phyloP scores from a whole-genome alignment of 352 stramenopile species.

The Phytophthora uliginosa region DNA sequence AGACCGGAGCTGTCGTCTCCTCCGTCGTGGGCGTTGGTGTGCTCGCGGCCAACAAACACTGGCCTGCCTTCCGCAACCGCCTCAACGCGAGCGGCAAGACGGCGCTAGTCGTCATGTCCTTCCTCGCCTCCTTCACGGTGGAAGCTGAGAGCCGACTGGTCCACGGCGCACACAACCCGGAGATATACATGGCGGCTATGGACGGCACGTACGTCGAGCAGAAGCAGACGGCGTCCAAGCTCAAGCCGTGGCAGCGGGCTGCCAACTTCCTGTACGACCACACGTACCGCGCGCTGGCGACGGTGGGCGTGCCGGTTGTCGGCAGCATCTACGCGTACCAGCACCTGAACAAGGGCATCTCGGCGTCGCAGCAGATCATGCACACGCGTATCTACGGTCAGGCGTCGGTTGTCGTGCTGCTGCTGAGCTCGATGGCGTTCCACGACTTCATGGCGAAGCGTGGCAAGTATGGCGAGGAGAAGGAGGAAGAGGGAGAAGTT shows the following conservation, averaged over 20 bases:
- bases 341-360: slow-evolving; percentile 69
- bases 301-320: slow-evolving; percentile 64
- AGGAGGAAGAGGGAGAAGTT: slow-evolving; percentile 25
- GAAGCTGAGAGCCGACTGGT: slow-evolving; percentile 66
- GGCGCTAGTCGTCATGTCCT: slow-evolving; percentile 65
- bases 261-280: slow-evolving; percentile 83
- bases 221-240: slow-evolving; percentile 40
- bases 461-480: slow-evolving; percentile 63
- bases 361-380: slow-evolving; percentile 84
- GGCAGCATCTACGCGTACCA: slow-evolving; percentile 74
- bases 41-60: slow-evolving; percentile 63
- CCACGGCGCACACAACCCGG: slow-evolving; percentile 68
- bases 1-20: slow-evolving; percentile 45
- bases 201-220: slow-evolving; percentile 55
- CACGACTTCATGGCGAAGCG: slow-evolving; percentile 81
- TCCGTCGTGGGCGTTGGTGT: slow-evolving; percentile 37
- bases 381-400: slow-evolving; percentile 85
- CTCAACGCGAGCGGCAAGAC: slow-evolving; percentile 76
- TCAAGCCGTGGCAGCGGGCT: slow-evolving; percentile 57
- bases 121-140: slow-evolving; percentile 71
- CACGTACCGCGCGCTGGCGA: slow-evolving; percentile 61
- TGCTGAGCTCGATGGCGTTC: slow-evolving; percentile 81
- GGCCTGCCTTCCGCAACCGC: slow-evolving; percentile 68
- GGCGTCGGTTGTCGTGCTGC: slow-evolving; percentile 61
- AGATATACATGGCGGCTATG: slow-evolving; percentile 68